These are phyloP conservation scores for Trypanosoma congolense DNA, from an alignment of 208 protist species.

Conservation along the genomic window DNA sequence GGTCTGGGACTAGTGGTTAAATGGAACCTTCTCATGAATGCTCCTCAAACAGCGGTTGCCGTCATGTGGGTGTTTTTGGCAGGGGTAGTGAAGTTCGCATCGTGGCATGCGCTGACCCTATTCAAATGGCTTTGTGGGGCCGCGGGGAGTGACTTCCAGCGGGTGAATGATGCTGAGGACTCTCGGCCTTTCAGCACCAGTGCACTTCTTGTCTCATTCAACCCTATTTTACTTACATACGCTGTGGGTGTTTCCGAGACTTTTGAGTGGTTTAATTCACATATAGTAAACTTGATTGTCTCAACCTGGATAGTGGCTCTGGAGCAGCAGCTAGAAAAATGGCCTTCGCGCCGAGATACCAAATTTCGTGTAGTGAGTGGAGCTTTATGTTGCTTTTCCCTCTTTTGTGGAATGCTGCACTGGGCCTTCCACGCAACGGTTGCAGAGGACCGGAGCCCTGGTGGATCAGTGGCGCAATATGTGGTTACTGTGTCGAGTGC, in stretches of 20 bases:
- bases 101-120: neutral
- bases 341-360: conserved; percentile 17
- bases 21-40: conserved; percentile 43
- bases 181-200: neutral
- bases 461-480: conserved; percentile 33
- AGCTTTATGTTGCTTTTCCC: conserved; percentile 7
- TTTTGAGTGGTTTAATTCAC: conserved; percentile 5
- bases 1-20: conserved; percentile 31
- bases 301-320: conserved; percentile 25
- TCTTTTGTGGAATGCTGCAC: conserved; percentile 27
- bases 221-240: conserved; percentile 3
- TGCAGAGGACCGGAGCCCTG: neutral
- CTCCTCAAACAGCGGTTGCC: conserved; percentile 11
- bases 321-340: conserved; percentile 15
- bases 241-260: conserved; percentile 1
- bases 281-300: conserved; percentile 17
- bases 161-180: too few relatives aligned
- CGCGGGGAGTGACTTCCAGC: too few relatives aligned
- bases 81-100: neutral
- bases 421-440: conserved; percentile 64
- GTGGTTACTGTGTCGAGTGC: conserved; percentile 32
- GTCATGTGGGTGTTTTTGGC: conserved; percentile 17
- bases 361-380: conserved; percentile 11
- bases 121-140: conserved; percentile 14
- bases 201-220: neutral